phyloP scores from a whole-genome alignment of 805 yeast genomes.

The Wickerhamiella lipophila region DNA sequence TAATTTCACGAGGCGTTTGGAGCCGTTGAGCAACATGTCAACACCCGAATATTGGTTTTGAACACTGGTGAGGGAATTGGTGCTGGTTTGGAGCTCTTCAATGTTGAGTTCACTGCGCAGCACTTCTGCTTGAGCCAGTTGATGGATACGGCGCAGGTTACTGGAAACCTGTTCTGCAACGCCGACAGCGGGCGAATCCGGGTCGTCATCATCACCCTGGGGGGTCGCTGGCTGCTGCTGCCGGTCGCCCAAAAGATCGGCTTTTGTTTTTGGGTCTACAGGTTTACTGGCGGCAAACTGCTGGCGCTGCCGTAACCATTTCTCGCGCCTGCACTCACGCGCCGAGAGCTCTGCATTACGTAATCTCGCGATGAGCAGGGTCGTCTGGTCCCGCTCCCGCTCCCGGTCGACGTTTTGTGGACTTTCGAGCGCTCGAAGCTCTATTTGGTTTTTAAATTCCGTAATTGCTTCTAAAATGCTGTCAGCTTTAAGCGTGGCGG shows the following conservation, averaged over 20 bases:
- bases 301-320: constrained; percentile 4
- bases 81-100: constrained; percentile 30
- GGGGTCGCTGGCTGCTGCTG: background rate
- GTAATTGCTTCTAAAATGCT: background rate
- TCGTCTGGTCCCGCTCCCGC: constrained; percentile 1
- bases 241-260: too few species aligned
- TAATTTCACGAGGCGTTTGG: constrained; percentile 27
- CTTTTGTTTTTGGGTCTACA: too few species aligned
- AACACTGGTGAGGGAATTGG: constrained; percentile 26
- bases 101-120: constrained; percentile 28
- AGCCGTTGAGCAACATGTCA: constrained; percentile 29
- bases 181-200: constrained; percentile 12
- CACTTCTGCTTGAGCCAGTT: constrained; percentile 31
- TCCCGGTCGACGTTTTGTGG: background rate
- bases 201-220: constrained; percentile 5
- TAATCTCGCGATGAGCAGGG: constrained; percentile 3
- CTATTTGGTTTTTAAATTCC: background rate
- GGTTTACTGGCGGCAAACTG: background rate
- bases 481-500: constrained; percentile 3
- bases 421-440: background rate
- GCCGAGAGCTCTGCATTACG: constrained; percentile 6
- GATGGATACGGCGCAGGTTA: constrained; percentile 26
- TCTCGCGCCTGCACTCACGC: background rate
- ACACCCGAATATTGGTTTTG: constrained; percentile 29
- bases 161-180: constrained; percentile 24